Evolutionary conservation across 371 early-diverging fungal genomes (phyloP).

Genomic region (Dinochytrium kinnereticum): DNA sequence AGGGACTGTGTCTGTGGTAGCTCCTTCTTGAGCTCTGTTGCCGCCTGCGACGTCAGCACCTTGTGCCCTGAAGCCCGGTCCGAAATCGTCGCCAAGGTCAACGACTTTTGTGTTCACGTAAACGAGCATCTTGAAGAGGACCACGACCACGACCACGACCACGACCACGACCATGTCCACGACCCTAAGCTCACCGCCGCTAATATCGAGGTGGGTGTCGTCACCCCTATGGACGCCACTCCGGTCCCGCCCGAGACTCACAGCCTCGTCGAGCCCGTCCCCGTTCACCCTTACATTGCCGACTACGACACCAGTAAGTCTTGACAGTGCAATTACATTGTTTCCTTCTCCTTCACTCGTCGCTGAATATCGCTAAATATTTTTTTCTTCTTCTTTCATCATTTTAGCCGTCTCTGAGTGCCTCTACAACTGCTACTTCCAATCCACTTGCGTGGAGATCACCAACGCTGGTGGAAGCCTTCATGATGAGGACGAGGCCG

Average conservation of each 20-base stretch:
- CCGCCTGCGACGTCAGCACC: neutral
- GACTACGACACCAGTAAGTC: too few relatives aligned
- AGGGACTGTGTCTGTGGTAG: neutral
- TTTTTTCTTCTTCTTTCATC: neutral
- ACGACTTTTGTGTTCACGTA: neutral
- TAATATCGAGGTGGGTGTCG: neutral
- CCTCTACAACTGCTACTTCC: slow-evolving; percentile 21
- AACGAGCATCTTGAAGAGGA: slow-evolving; percentile 7
- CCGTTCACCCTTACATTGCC: neutral
- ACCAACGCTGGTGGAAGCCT: neutral
- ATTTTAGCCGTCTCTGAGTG: neutral
- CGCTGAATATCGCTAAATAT: too few relatives aligned
- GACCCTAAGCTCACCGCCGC: neutral
- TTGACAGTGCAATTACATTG: neutral
- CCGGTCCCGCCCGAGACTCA: neutral
- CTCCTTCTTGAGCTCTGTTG: neutral
- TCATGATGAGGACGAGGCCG: slow-evolving; percentile 14
- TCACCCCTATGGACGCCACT: neutral
- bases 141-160: slow-evolving; percentile 8
- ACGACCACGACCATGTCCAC: neutral
- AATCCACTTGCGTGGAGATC: neutral
- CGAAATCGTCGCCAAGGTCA: neutral
- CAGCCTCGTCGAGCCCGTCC: neutral
- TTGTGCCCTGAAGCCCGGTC: neutral
- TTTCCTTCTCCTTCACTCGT: neutral